These are phyloP conservation scores for Hygrophorus pudorinus DNA, from an alignment of 768 basidiomycete species.

Conservation along the genomic window DNA sequence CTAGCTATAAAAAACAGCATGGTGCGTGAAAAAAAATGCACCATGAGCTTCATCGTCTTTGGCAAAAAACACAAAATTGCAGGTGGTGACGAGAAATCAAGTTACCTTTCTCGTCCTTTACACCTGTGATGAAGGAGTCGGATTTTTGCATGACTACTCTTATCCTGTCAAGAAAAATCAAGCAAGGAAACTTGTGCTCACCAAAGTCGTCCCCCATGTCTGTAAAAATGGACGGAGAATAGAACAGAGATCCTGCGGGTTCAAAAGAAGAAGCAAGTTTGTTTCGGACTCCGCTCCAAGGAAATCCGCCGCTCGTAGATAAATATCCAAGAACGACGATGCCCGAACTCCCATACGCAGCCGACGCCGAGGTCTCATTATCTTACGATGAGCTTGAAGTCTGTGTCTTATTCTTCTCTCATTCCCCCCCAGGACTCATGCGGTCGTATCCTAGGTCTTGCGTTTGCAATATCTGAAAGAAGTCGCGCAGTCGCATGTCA, in stretches of 20 bases:
- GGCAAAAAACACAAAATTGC: constrained; percentile 22
- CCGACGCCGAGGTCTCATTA: constrained; percentile 84
- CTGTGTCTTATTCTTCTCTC: constrained; percentile 7
- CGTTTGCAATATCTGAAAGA: constrained; percentile 86
- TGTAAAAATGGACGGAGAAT: neutral
- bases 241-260: neutral
- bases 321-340: constrained; percentile 23
- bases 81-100: constrained; percentile 10
- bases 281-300: neutral
- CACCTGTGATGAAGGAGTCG: constrained; percentile 5
- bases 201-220: constrained; percentile 45
- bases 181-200: constrained; percentile 29
- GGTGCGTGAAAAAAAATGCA: constrained; percentile 47
- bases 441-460: constrained; percentile 49
- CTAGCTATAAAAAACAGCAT: constrained; percentile 57
- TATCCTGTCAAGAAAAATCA: constrained; percentile 15
- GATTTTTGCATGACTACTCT: constrained; percentile 12
- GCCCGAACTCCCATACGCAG: constrained; percentile 88
- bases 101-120: constrained; percentile 17
- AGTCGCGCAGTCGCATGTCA: constrained; percentile 70
- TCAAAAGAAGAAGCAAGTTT: too few relatives aligned
- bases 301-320: neutral
- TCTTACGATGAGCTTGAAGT: constrained; percentile 89
- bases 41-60: constrained; percentile 52
- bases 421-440: neutral